These are phyloP conservation scores for Thalassiosira livingstoniorum DNA, from an alignment of 352 stramenopile species.

Conservation along the genomic window DNA sequence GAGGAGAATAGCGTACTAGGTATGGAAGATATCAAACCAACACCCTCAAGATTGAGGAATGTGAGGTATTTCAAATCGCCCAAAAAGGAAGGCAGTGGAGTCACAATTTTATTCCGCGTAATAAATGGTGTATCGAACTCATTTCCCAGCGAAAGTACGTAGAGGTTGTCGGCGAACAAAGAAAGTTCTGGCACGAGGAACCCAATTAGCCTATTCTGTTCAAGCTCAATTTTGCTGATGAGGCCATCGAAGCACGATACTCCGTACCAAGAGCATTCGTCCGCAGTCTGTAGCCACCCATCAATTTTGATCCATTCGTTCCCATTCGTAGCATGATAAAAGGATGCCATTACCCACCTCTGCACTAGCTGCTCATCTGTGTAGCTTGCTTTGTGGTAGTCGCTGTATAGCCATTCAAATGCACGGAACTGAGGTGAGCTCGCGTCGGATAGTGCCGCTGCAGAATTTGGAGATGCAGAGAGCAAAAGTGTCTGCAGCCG, in stretches of 20 bases:
- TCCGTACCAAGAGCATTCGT: conserved; percentile 75
- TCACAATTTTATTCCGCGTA: conserved; percentile 40
- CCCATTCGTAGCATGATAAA: conserved; percentile 66
- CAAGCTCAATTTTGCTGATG: conserved; percentile 33
- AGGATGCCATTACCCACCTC: conserved; percentile 52
- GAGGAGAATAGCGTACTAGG: conserved; percentile 38
- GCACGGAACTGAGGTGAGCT: conserved; percentile 40
- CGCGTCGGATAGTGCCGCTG: conserved; percentile 13
- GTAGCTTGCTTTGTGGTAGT: background rate
- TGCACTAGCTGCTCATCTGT: conserved; percentile 34
- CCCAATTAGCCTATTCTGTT: conserved; percentile 48
- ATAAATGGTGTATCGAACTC: conserved; percentile 36
- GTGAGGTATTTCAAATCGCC: conserved; percentile 32
- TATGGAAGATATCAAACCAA: conserved; percentile 44
- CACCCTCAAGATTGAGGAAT: conserved; percentile 47
- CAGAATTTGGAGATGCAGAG: conserved; percentile 30
- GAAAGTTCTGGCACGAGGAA: conserved; percentile 45
- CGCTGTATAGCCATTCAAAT: conserved; percentile 46
- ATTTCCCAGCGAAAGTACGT: conserved; percentile 54
- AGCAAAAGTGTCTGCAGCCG: conserved; percentile 25
- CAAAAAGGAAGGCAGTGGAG: conserved; percentile 48
- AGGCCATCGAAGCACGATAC: conserved; percentile 29
- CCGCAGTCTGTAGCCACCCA: conserved; percentile 63
- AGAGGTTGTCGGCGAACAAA: conserved; percentile 29
- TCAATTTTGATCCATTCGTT: conserved; percentile 61